Conservation (phyloP, 495 filamentous ascomycete genomes). For the Filosporella fistucella region DNA sequence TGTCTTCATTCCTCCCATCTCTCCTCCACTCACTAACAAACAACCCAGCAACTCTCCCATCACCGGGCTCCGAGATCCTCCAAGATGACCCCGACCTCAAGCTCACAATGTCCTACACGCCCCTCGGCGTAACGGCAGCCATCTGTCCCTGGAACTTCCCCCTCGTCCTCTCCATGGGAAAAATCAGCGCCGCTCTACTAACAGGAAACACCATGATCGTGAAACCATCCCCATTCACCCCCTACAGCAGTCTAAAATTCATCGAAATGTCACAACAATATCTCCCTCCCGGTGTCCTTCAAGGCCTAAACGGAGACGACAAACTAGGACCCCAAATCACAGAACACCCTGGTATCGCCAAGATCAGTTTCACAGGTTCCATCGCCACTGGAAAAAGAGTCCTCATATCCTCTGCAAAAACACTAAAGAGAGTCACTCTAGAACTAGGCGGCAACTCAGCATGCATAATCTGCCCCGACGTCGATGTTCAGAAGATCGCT, state of each 20-base stretch:
- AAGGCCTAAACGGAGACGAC: slow-evolving; percentile 55
- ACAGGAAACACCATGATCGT: slow-evolving; percentile 49
- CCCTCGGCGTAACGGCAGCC: slow-evolving; percentile 45
- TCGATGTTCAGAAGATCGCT: slow-evolving; percentile 51
- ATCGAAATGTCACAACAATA: slow-evolving; percentile 47
- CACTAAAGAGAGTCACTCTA: slow-evolving; percentile 52
- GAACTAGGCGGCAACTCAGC: slow-evolving; percentile 60
- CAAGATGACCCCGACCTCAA: slow-evolving; percentile 36
- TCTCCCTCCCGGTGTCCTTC: slow-evolving; percentile 56
- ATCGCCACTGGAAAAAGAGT: slow-evolving; percentile 49
- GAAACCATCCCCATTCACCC: slow-evolving; percentile 52
- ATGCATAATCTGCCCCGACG: slow-evolving; percentile 52
- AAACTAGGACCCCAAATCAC: slow-evolving; percentile 48
- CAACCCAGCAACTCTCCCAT: not conserved
- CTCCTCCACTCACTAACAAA: too few species aligned
- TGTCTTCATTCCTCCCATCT: too few species aligned
- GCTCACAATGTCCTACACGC: slow-evolving; percentile 34
- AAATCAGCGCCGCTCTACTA: slow-evolving; percentile 40
- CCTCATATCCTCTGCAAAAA: slow-evolving; percentile 43
- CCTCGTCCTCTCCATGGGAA: slow-evolving; percentile 39
- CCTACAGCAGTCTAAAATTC: slow-evolving; percentile 55
- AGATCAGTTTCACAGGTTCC: slow-evolving; percentile 59
- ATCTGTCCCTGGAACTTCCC: slow-evolving; percentile 62
- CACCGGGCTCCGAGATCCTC: slow-evolving; percentile 21
- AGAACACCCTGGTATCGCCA: slow-evolving; percentile 46